Conservation (phyloP, 805 yeast genomes). For the Nadsonia fulvescens region DNA sequence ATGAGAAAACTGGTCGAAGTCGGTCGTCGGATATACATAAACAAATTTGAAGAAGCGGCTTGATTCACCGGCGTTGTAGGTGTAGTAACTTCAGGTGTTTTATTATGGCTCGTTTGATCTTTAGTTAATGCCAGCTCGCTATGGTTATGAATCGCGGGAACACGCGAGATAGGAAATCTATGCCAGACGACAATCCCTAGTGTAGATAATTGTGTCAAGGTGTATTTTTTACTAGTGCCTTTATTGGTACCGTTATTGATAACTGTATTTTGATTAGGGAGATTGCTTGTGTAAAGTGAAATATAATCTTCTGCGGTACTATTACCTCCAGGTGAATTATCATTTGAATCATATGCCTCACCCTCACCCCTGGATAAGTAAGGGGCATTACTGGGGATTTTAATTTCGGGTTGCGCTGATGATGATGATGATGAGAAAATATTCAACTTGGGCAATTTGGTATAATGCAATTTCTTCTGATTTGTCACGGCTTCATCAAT, state of each 20-base stretch:
- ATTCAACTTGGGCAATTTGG: no score
- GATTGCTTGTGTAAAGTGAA: no score
- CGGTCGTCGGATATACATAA: constrained; percentile 15
- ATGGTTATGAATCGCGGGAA: no score
- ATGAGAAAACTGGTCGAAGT: constrained; percentile 18
- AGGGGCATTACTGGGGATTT: constrained; percentile 1
- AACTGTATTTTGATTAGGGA: no score
- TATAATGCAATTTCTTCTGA: no score
- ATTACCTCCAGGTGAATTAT: constrained; percentile 3
- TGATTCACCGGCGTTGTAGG: no score
- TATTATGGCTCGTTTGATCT: no score
- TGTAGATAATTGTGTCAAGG: constrained; percentile 12
- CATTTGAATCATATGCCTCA: constrained; percentile 5
- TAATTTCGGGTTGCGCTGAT: constrained; percentile 5
- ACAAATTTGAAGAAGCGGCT: constrained; percentile 6
- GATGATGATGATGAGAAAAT: constrained; percentile 5
- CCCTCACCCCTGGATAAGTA: constrained; percentile 3
- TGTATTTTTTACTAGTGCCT: constrained; percentile 12
- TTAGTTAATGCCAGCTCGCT: no score
- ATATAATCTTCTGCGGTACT: constrained; percentile 2
- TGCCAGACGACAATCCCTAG: constrained; percentile 15
- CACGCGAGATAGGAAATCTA: constrained; percentile 13
- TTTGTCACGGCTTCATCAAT: neutral
- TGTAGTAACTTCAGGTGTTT: no score
- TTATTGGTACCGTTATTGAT: constrained; percentile 6